phyloP scores from a whole-genome alignment of 2,329 filamentous ascomycete species.

The Neocatenulostroma microsporum region DNA sequence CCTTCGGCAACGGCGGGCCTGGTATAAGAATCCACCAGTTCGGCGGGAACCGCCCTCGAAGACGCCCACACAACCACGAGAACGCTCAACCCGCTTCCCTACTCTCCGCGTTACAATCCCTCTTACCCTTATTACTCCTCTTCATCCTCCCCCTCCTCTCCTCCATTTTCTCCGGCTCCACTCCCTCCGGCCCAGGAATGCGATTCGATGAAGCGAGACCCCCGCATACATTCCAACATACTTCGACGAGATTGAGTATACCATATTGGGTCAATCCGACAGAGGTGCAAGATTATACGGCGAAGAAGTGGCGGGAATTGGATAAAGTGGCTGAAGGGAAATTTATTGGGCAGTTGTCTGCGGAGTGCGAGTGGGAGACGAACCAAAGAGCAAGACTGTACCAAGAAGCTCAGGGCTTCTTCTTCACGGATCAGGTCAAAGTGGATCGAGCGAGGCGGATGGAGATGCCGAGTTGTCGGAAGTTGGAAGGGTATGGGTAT shows the following conservation, averaged over 20 bases:
- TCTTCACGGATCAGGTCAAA: conserved; percentile 71
- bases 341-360: conserved; percentile 59
- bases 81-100: conserved; percentile 45
- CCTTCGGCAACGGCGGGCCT: conserved; percentile 73
- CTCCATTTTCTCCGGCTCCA: conserved; percentile 64
- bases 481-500: conserved; percentile 45
- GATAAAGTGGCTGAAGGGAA: conserved; percentile 70
- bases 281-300: conserved; percentile 64
- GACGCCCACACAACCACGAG: conserved; percentile 59
- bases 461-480: conserved; percentile 53
- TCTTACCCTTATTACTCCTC: conserved; percentile 76
- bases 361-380: conserved; percentile 68
- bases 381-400: conserved; percentile 57
- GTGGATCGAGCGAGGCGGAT: conserved; percentile 61
- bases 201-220: conserved; percentile 64
- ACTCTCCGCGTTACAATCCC: conserved; percentile 38
- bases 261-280: conserved; percentile 78
- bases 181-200: conserved; percentile 58
- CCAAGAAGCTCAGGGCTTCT: conserved; percentile 79
- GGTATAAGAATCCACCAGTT: conserved; percentile 94
- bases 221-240: conserved; percentile 67
- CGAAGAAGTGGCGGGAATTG: conserved; percentile 62
- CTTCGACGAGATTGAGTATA: conserved; percentile 61
- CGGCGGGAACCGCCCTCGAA: conserved; percentile 67
- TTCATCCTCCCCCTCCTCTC: conserved; percentile 76